phyloP scores from a whole-genome alignment of 768 basidiomycete genomes.

The Gymnopilus dilepis region DNA sequence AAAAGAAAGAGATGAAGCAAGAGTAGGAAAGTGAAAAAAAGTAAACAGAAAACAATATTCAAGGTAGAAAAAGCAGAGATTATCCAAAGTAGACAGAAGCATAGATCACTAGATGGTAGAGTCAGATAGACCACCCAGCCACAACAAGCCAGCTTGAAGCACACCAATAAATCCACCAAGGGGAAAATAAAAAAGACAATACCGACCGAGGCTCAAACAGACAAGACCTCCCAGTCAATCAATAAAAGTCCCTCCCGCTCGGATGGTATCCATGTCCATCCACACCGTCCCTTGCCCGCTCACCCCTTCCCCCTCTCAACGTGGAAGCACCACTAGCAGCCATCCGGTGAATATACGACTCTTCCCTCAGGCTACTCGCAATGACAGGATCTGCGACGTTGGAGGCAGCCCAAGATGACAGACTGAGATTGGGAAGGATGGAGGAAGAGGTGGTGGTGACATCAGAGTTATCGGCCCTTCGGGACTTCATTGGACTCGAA shows the following conservation, averaged over 20 bases:
- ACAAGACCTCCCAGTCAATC: constrained; percentile 1
- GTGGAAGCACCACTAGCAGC: not conserved
- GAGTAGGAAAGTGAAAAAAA: not conserved
- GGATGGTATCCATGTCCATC: not conserved
- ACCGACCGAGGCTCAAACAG: not conserved
- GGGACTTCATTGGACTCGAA: constrained; percentile 10
- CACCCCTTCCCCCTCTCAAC: not conserved
- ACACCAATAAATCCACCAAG: not conserved
- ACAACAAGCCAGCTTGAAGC: not conserved
- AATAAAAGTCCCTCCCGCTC: constrained; percentile 30
- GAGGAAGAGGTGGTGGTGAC: not conserved
- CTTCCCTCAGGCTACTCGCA: constrained; percentile 41
- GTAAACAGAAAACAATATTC: not conserved
- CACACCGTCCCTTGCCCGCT: not conserved
- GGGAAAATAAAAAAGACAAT: not conserved
- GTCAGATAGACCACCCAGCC: too few species aligned
- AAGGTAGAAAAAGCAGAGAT: not conserved
- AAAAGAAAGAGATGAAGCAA: not conserved
- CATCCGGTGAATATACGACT: constrained; percentile 35
- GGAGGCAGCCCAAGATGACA: constrained; percentile 34
- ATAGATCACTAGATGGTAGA: too few species aligned
- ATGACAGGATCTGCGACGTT: constrained; percentile 37
- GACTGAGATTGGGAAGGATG: constrained; percentile 27
- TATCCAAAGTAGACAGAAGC: not conserved
- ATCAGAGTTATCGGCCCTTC: not conserved